Evolutionary conservation across 78 protist genomes (phyloP).

Genomic region (Thecamonas trahens): DNA sequence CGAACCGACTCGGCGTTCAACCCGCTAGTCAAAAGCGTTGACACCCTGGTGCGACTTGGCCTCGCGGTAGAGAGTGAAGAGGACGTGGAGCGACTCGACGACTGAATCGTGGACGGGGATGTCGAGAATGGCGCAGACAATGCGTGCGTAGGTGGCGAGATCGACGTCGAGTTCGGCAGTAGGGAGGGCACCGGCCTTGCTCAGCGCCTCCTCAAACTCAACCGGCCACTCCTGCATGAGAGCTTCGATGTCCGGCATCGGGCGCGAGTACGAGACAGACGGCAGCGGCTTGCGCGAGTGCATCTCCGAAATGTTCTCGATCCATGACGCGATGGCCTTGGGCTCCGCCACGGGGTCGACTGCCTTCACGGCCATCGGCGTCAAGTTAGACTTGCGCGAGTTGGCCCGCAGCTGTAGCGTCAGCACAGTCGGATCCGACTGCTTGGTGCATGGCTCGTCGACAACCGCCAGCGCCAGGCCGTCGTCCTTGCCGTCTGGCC

Average conservation of each 20-base stretch:
- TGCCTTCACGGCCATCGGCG: slow-evolving; percentile 8
- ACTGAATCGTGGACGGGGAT: slow-evolving; percentile 38
- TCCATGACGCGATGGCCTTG: slow-evolving; percentile 39
- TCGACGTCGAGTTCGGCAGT: slow-evolving; percentile 28
- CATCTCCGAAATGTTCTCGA: slow-evolving; percentile 26
- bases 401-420: slow-evolving; percentile 17
- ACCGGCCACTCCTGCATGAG: slow-evolving; percentile 68
- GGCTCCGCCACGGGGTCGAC: slow-evolving; percentile 52
- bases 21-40: no score
- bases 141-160: slow-evolving; percentile 16
- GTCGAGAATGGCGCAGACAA: slow-evolving; percentile 57
- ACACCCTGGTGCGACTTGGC: no score
- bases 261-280: slow-evolving; percentile 32
- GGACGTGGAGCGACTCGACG: slow-evolving; percentile 65
- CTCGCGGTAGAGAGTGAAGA: slow-evolving; percentile 63
- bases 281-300: slow-evolving; percentile 26
- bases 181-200: slow-evolving; percentile 18
- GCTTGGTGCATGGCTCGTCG: slow-evolving; percentile 67
- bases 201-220: slow-evolving; percentile 38
- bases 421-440: slow-evolving; percentile 55
- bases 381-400: not conserved
- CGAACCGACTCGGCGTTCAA: no score
- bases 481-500: slow-evolving; percentile 38
- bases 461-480: slow-evolving; percentile 51
- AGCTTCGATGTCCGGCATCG: slow-evolving; percentile 72